A percentile compares a stretch with the other conserved stretches of the same genome.
Conservation (phyloP, 768 basidiomycete genomes). For the Pisolithus orientalis region DNA sequence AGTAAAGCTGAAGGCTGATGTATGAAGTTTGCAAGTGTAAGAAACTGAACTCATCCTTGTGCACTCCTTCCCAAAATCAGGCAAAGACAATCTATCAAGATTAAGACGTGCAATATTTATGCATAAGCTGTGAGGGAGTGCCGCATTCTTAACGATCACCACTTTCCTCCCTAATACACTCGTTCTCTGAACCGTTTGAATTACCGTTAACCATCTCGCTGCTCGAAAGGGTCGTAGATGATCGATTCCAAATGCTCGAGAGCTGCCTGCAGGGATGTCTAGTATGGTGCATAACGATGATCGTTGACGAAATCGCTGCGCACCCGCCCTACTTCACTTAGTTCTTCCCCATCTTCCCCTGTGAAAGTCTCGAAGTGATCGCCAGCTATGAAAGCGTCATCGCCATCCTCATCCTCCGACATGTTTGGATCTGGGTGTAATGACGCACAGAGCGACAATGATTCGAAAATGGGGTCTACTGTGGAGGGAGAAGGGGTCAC, state of each 20-base stretch:
- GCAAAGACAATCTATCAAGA: too few relatives aligned
- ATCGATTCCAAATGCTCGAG: slow-evolving; percentile 80
- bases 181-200: slow-evolving; percentile 10
- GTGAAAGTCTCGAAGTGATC: slow-evolving; percentile 46
- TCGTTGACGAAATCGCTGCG: slow-evolving; percentile 81
- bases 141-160: slow-evolving; percentile 2
- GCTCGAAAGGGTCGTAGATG: slow-evolving; percentile 48
- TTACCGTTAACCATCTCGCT: slow-evolving; percentile 11
- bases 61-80: too few relatives aligned
- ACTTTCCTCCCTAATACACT: slow-evolving; percentile 9
- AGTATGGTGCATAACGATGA: slow-evolving; percentile 81
- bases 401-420: slow-evolving; percentile 41
- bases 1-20: slow-evolving; percentile 8
- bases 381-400: slow-evolving; percentile 51
- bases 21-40: slow-evolving; percentile 6
- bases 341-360: slow-evolving; percentile 56
- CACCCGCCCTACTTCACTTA: slow-evolving; percentile 88
- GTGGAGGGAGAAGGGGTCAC: not conserved
- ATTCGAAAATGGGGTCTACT: slow-evolving; percentile 85
- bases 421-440: slow-evolving; percentile 67
- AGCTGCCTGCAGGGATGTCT: slow-evolving; percentile 64
- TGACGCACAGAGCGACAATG: slow-evolving; percentile 79
- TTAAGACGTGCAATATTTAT: too few relatives aligned
- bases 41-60: not conserved
- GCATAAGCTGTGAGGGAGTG: too few relatives aligned